Percentiles rank a stretch among this genome's conserved stretches.
Evolutionary conservation across 371 early-diverging fungal genomes (phyloP).

Genomic region (Thermomucor indicae-seudaticae): DNA sequence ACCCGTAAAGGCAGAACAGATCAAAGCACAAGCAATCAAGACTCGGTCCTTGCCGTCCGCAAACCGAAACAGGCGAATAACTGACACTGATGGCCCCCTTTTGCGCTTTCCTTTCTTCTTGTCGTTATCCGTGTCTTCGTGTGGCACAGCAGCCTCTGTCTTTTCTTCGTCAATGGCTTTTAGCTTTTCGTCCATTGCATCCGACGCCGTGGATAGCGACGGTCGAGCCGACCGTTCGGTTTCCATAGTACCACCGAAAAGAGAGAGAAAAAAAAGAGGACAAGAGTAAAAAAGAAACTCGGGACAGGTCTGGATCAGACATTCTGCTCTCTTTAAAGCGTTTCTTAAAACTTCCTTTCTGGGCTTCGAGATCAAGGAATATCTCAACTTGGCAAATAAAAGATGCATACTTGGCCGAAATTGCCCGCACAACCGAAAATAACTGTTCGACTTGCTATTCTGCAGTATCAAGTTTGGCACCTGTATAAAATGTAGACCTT

Average conservation of each 20-base stretch:
- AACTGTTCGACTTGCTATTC: too few species aligned
- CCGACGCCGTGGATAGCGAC: background rate
- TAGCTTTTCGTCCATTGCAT: background rate
- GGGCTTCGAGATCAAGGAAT: too few species aligned
- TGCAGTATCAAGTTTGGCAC: too few species aligned
- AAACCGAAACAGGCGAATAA: constrained; percentile 31
- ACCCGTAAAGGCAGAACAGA: constrained; percentile 26
- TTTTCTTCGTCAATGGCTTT: background rate
- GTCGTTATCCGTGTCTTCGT: constrained; percentile 14
- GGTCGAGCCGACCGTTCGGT: background rate
- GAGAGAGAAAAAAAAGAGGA: background rate
- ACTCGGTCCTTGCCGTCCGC: constrained; percentile 16
- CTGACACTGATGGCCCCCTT: constrained; percentile 23
- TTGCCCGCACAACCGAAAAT: too few species aligned
- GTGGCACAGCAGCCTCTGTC: background rate
- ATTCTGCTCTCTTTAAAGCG: background rate
- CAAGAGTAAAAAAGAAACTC: background rate
- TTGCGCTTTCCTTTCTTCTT: constrained; percentile 31
- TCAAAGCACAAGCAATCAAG: constrained; percentile 18
- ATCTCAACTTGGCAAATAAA: too few species aligned
- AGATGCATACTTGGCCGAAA: too few species aligned
- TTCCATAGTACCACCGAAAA: background rate
- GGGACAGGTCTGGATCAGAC: background rate
- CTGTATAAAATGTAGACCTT: too few species aligned
- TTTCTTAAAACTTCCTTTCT: too few species aligned